A percentile compares a stretch with the other conserved stretches of the same genome.
phyloP scores from a whole-genome alignment of 2,329 filamentous ascomycete genomes.

The Aureobasidium sp. region DNA sequence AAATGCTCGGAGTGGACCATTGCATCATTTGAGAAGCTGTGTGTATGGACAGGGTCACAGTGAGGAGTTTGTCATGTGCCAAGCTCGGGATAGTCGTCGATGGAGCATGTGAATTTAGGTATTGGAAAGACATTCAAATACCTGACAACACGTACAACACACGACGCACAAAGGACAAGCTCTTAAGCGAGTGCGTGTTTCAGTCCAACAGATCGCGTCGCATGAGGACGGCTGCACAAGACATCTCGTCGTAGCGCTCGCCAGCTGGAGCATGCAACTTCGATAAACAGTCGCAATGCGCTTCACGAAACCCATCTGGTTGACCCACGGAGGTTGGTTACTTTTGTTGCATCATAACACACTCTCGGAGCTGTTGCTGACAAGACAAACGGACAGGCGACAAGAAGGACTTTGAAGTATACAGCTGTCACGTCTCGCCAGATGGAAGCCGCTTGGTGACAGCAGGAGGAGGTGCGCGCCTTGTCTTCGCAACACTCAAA shows the following conservation, averaged over 20 bases:
- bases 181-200: too few species aligned
- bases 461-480: constrained; percentile 83
- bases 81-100: constrained; percentile 10
- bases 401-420: constrained; percentile 98
- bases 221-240: neutral
- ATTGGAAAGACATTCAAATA: neutral
- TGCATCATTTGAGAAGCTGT: constrained; percentile 7
- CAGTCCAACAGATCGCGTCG: neutral
- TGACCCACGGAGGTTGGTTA: constrained; percentile 85
- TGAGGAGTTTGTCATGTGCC: constrained; percentile 3
- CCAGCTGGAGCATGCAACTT: constrained; percentile 14
- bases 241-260: neutral
- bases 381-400: constrained; percentile 66
- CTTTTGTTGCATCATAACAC: neutral
- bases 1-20: neutral
- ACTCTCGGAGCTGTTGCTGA: neutral
- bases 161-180: too few species aligned
- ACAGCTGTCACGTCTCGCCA: constrained; percentile 97
- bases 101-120: constrained; percentile 19
- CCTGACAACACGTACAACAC: too few species aligned
- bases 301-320: constrained; percentile 94
- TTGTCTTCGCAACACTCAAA: neutral
- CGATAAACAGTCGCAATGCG: constrained; percentile 40
- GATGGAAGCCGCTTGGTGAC: constrained; percentile 94
- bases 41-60: neutral